Evolutionary conservation across 225 moss, liverwort and hornwort species (phyloP).

Genomic region (Bryum argenteum): DNA sequence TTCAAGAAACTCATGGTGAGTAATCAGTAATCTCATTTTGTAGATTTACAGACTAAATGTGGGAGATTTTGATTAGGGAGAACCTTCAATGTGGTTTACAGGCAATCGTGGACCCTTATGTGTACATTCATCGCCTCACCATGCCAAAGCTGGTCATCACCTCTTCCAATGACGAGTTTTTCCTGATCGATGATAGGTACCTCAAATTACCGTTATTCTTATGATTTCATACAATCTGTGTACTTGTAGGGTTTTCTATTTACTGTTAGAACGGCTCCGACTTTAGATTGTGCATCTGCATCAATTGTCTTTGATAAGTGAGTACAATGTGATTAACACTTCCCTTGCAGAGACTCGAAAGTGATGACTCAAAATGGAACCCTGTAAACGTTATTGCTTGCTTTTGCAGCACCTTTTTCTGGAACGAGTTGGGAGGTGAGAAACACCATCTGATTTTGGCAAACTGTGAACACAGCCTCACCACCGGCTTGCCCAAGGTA

Average conservation of each 20-base stretch:
- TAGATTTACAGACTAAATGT: neutral
- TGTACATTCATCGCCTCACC: slow-evolving; percentile 70
- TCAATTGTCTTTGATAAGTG: too few species aligned
- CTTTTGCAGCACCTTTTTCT: slow-evolving; percentile 67
- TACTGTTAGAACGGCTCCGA: neutral
- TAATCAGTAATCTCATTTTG: slow-evolving; percentile 11
- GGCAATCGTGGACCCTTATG: slow-evolving; percentile 81
- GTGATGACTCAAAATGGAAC: neutral
- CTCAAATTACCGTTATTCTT: slow-evolving; percentile 7
- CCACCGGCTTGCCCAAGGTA: slow-evolving; percentile 77
- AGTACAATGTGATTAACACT: too few species aligned
- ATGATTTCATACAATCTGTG: neutral
- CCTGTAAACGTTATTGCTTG: neutral
- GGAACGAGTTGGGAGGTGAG: slow-evolving; percentile 82
- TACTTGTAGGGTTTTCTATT: neutral
- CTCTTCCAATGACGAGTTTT: slow-evolving; percentile 95
- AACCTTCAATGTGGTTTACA: slow-evolving; percentile 34
- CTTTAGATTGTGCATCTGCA: too few species aligned
- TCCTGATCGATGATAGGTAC: slow-evolving; percentile 88
- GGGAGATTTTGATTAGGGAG: neutral
- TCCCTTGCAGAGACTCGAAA: too few species aligned
- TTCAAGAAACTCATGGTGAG: slow-evolving; percentile 85
- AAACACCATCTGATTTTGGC: slow-evolving; percentile 81
- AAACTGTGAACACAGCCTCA: slow-evolving; percentile 78
- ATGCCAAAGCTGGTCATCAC: slow-evolving; percentile 86